Percentiles rank a stretch among this genome's conserved stretches.
Conservation (phyloP, 805 yeast species). For the Ogataea pignaliae region DNA sequence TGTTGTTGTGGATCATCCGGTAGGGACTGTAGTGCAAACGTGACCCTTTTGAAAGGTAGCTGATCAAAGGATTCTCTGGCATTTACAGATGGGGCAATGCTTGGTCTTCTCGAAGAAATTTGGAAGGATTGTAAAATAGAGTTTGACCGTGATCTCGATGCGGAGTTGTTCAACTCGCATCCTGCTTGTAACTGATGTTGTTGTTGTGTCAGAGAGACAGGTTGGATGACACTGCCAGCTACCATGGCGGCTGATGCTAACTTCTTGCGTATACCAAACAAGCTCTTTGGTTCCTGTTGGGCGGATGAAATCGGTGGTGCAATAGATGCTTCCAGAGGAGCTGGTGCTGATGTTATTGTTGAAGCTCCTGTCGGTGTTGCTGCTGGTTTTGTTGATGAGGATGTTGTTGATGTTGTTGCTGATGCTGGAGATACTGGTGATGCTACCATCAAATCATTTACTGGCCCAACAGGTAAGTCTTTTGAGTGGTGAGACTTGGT, state of each 20-base stretch:
- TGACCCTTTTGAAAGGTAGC: conserved; percentile 40
- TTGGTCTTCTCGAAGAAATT: background rate
- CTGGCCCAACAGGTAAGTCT: too few relatives aligned
- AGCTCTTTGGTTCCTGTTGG: conserved; percentile 12
- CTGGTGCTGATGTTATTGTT: background rate
- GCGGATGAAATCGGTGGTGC: too few relatives aligned
- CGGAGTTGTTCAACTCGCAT: conserved; percentile 7
- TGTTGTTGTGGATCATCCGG: conserved; percentile 57
- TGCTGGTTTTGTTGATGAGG: too few relatives aligned
- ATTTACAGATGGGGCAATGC: background rate
- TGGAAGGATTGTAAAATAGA: background rate
- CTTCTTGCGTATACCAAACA: conserved; percentile 17
- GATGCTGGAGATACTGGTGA: too few relatives aligned
- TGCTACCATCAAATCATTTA: too few relatives aligned
- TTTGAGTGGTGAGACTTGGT: too few relatives aligned
- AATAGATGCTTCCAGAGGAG: too few relatives aligned
- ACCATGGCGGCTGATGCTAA: conserved; percentile 3
- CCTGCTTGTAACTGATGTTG: conserved; percentile 4
- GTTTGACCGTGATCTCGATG: conserved; percentile 1
- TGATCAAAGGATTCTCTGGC: conserved; percentile 18
- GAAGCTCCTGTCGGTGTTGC: background rate
- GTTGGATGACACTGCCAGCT: background rate
- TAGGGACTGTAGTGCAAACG: conserved; percentile 46
- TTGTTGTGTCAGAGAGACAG: background rate
- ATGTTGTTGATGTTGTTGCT: background rate